Evolutionary conservation across 257 asterid species (phyloP).

Genomic region (Jasminum sambac): DNA sequence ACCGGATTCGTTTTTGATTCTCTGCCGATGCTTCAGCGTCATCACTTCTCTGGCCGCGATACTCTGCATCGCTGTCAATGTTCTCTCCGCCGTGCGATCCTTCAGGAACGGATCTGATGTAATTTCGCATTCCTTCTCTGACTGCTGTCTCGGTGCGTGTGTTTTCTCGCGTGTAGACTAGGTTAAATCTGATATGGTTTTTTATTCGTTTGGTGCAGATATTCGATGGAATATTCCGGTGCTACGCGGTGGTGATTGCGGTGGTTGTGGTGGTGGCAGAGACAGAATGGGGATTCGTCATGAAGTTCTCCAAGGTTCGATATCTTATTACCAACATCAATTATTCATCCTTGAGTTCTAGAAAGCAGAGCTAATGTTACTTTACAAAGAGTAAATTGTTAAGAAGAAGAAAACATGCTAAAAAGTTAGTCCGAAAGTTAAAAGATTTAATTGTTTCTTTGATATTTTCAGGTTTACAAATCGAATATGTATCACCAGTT

Average conservation of each 20-base stretch:
- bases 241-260: slow-evolving; percentile 82
- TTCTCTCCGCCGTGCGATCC: slow-evolving; percentile 81
- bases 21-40: slow-evolving; percentile 72
- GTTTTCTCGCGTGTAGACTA: background rate
- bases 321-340: background rate
- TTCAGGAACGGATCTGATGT: slow-evolving; percentile 80
- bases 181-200: background rate
- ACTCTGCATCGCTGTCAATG: slow-evolving; percentile 80
- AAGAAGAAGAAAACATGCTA: background rate
- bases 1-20: slow-evolving; percentile 55
- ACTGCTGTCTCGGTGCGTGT: background rate
- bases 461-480: background rate
- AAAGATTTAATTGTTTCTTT: background rate
- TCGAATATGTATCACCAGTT: background rate
- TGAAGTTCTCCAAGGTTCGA: slow-evolving; percentile 70
- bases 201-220: slow-evolving; percentile 31
- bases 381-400: background rate
- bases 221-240: slow-evolving; percentile 95
- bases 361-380: background rate
- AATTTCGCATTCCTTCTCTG: slow-evolving; percentile 17
- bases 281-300: slow-evolving; percentile 81
- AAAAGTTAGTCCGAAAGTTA: background rate
- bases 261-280: slow-evolving; percentile 76
- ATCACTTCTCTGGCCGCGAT: slow-evolving; percentile 68
- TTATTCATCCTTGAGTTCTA: background rate